Percentiles rank a stretch among this genome's conserved stretches.
Conservation (phyloP, 2,329 filamentous ascomycete genomes). For the Beauveria scarabaeidicola region DNA sequence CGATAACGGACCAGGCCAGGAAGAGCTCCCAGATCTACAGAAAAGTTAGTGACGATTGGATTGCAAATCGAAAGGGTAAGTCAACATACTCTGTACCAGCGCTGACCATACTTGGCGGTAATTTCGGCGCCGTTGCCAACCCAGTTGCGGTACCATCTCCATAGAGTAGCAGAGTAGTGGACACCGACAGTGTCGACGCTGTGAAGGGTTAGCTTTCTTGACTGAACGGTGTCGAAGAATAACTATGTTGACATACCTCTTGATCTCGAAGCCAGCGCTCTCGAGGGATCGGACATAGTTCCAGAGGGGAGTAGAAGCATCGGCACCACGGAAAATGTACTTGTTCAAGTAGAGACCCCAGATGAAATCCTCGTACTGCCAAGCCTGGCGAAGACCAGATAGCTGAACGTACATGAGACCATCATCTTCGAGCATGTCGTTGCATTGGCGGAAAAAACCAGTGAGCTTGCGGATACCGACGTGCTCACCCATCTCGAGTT, state of each 20-base stretch:
- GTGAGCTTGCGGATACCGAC: conserved; percentile 87
- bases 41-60: not conserved
- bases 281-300: conserved; percentile 81
- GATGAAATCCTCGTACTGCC: conserved; percentile 97
- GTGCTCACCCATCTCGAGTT: conserved; percentile 97
- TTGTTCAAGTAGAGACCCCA: conserved; percentile 99
- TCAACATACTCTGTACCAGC: conserved; percentile 80
- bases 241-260: conserved; percentile 36
- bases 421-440: conserved; percentile 94
- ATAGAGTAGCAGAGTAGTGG: conserved; percentile 92
- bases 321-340: conserved; percentile 95
- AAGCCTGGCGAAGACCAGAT: conserved; percentile 83
- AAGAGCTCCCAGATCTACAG: conserved; percentile 88
- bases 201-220: not conserved
- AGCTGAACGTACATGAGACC: conserved; percentile 95
- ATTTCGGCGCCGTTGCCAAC: conserved; percentile 88
- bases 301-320: conserved; percentile 87
- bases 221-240: not conserved
- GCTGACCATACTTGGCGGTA: conserved; percentile 84
- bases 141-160: conserved; percentile 99
- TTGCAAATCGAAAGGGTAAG: not conserved
- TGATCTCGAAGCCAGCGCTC: conserved; percentile 64
- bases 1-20: conserved; percentile 77
- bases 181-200: conserved; percentile 85
- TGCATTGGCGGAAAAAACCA: conserved; percentile 73